Evolutionary conservation across 768 basidiomycete species (phyloP), one percentile per base, ranked within the genome.

Genomic region (Kwoniella dendrophila): DNA sequence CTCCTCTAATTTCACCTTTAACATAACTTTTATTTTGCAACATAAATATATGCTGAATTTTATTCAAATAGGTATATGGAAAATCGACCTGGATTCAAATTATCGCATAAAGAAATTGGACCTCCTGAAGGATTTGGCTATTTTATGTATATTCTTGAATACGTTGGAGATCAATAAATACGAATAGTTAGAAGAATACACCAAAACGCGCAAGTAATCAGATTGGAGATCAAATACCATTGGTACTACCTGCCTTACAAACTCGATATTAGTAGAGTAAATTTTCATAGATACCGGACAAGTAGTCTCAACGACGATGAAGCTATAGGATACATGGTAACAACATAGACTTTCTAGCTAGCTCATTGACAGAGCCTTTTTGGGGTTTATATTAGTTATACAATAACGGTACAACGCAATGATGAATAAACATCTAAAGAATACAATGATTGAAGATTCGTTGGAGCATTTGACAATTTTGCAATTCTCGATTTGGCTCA

Each of bases 81-180:
- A 6, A 63, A 68, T 58, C 63, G 75, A 29, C 61, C 63, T 3
- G 63, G 67, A 20, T 78, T 68, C 57, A 57, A 54, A 5, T 43
- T 76, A 18, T 64, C 73, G 2, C 62, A 72, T 48, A 59, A 57
- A 26, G 75, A 76, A 40, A 72, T 76, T 30, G 77, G 77, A 1
- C 77, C 77, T 12, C 69, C 69, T 11, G 77, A 78, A 51, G 77
- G 77, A 1, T 78, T 78, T 44, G 74, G 69, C 22, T 78, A 78
- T 60, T 76, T 76, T 58, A 66, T 76, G 67, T 78, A 76, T 56
- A 62, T 70, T 4, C 66, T 78, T 7, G 65, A 67, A 27, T 78
- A 68, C 33, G 50, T 44, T 7, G 58, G 50, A 44, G 32, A 40
- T 20, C 32, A 30, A 32, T 45, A 52, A 41, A 26, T n/a, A n/a